These are phyloP conservation scores for Ceratocystis eucalypticola DNA, from an alignment of 2,329 filamentous ascomycete species.

Conservation along the genomic window DNA sequence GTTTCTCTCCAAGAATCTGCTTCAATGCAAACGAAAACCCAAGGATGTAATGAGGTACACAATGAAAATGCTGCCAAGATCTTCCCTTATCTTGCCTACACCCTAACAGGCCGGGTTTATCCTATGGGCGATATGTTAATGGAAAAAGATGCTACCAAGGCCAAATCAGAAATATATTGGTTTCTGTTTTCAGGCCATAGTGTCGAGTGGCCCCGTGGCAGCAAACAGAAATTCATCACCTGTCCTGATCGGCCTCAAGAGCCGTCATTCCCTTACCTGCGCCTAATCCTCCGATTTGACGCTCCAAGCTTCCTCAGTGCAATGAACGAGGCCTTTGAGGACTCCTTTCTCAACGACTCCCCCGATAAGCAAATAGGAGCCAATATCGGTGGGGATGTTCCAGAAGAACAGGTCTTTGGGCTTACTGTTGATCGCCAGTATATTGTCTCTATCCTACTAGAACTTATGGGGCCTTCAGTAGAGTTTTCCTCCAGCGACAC, in stretches of 20 bases:
- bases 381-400: constrained; percentile 35
- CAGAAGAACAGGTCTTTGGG: constrained; percentile 53
- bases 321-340: constrained; percentile 93
- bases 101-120: constrained; percentile 79
- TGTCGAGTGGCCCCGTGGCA: constrained; percentile 59
- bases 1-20: constrained; percentile 39
- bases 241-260: constrained; percentile 43
- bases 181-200: constrained; percentile 81
- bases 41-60: constrained; percentile 39
- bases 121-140: constrained; percentile 66
- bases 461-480: constrained; percentile 62
- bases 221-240: constrained; percentile 46
- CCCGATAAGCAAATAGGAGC: constrained; percentile 48
- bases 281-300: constrained; percentile 75
- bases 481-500: constrained; percentile 70
- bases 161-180: constrained; percentile 82
- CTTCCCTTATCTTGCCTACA: constrained; percentile 88
- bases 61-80: constrained; percentile 71
- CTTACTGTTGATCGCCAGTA: constrained; percentile 80
- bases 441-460: constrained; percentile 75
- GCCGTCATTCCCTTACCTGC: constrained; percentile 72
- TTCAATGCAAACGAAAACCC: constrained; percentile 27
- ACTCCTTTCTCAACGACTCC: constrained; percentile 77
- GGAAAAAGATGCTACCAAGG: constrained; percentile 56
- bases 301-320: constrained; percentile 86